Evolutionary conservation across 2,329 filamentous ascomycete genomes (phyloP).

Genomic region (Verticillium nubilum): DNA sequence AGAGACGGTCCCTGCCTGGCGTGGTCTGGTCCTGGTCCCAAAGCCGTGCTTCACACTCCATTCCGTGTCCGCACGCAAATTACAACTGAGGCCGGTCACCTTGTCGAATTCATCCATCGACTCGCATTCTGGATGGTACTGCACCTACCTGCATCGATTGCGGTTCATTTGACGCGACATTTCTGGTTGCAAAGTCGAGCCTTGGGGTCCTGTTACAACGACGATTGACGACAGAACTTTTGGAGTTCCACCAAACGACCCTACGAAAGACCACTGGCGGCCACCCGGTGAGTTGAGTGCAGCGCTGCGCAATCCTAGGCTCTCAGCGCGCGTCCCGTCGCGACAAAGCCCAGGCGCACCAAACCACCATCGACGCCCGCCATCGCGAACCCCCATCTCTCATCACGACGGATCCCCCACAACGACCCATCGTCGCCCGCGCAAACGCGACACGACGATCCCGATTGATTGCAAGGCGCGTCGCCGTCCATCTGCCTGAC

Average conservation of each 20-base stretch:
- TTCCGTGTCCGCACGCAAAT: not conserved
- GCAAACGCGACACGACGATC: constrained; percentile 4
- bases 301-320: constrained; percentile 9
- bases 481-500: not conserved
- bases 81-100: not conserved
- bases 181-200: constrained; percentile 22
- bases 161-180: constrained; percentile 2
- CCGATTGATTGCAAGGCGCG: not conserved
- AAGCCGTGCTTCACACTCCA: not conserved
- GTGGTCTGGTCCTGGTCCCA: not conserved
- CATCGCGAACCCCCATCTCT: not conserved
- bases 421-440: not conserved
- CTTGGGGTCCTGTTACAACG: constrained; percentile 22
- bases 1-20: not conserved
- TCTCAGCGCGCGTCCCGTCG: constrained; percentile 11
- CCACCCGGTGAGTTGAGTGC: not conserved
- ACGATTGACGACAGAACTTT: constrained; percentile 28
- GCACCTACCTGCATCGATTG: not conserved
- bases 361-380: constrained; percentile 10
- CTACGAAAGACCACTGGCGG: not conserved
- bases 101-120: not conserved
- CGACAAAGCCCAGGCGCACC: constrained; percentile 13
- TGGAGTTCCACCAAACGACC: constrained; percentile 32
- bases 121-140: not conserved
- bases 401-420: not conserved